Conservation (phyloP, 2,329 filamentous ascomycete species). For the Leptographium flavum region DNA sequence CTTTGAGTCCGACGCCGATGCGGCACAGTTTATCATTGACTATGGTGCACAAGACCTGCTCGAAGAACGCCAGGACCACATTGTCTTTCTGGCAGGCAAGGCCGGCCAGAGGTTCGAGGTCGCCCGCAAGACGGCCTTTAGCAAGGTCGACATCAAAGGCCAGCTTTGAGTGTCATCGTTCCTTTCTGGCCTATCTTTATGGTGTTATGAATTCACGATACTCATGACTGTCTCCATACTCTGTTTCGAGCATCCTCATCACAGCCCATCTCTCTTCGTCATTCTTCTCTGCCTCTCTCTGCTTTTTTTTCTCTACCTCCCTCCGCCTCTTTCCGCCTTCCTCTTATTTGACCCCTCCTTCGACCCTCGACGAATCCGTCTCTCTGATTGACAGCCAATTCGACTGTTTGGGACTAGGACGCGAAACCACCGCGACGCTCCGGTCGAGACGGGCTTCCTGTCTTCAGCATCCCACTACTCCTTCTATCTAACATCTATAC, state of each 20-base stretch:
- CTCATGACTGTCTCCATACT: no score
- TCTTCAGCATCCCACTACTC: neutral
- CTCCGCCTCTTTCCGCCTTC: no score
- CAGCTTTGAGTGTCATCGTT: conserved; percentile 55
- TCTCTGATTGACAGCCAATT: neutral
- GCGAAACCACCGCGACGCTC: neutral
- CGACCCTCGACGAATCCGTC: neutral
- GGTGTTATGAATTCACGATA: no score
- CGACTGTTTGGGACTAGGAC: neutral
- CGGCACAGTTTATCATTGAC: conserved; percentile 79
- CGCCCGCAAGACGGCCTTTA: conserved; percentile 60
- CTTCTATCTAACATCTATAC: neutral
- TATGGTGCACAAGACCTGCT: conserved; percentile 63
- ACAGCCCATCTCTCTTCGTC: neutral
- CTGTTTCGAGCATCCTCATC: no score
- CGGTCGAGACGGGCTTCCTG: neutral
- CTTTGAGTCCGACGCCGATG: conserved; percentile 85
- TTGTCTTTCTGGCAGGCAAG: conserved; percentile 61
- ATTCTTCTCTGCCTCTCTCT: neutral
- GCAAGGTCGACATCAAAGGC: conserved; percentile 89
- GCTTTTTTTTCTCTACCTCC: neutral
- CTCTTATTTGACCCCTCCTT: no score
- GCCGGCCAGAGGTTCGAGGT: conserved; percentile 59
- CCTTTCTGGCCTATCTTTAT: neutral
- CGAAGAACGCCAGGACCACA: conserved; percentile 59